Percentiles rank a stretch among this genome's conserved stretches.
Conservation (phyloP, 257 asterid genomes). For the Nyctanthes arbortristis region DNA sequence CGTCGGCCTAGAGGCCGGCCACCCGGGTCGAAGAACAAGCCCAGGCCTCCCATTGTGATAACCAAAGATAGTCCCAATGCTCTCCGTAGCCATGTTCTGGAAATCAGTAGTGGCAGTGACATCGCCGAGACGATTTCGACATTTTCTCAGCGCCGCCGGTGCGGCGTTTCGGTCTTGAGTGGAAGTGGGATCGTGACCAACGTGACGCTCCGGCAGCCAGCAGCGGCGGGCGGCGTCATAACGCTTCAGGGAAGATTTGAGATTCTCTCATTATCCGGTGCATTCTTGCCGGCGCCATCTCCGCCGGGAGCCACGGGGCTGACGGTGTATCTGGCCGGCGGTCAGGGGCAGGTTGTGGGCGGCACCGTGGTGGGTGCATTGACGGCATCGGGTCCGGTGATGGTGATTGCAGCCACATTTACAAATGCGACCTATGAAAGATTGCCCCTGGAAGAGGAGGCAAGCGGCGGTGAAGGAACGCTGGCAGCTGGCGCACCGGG, state of each 20-base stretch:
- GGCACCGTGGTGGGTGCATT: conserved; percentile 64
- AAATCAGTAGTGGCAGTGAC: conserved; percentile 61
- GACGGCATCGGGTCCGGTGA: conserved; percentile 76
- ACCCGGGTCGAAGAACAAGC: conserved; percentile 72
- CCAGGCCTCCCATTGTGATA: conserved; percentile 65
- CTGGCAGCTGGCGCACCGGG: conserved; percentile 27
- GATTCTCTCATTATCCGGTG: conserved; percentile 70
- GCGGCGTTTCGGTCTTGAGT: conserved; percentile 70
- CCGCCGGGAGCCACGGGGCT: conserved; percentile 65
- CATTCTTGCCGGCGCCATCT: conserved; percentile 63
- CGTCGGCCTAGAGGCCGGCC: conserved; percentile 77
- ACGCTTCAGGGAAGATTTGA: conserved; percentile 69
- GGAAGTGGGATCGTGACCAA: conserved; percentile 68
- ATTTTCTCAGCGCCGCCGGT: conserved; percentile 59
- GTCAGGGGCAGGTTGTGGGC: conserved; percentile 84
- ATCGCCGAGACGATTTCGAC: conserved; percentile 50
- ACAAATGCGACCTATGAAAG: conserved; percentile 67
- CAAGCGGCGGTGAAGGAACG: conserved; percentile 27
- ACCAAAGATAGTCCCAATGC: conserved; percentile 76
- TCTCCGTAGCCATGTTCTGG: conserved; percentile 74
- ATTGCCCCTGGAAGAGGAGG: conserved; percentile 68
- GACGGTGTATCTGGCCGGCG: conserved; percentile 71
- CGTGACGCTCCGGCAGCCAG: conserved; percentile 66
- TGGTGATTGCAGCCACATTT: conserved; percentile 79
- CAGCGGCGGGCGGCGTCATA: conserved; percentile 51